A percentile compares a stretch with the other conserved stretches of the same genome.
These are phyloP conservation scores for Talaromyces stipitatus DNA, from an alignment of 495 filamentous ascomycete genomes.

Conservation along the genomic window DNA sequence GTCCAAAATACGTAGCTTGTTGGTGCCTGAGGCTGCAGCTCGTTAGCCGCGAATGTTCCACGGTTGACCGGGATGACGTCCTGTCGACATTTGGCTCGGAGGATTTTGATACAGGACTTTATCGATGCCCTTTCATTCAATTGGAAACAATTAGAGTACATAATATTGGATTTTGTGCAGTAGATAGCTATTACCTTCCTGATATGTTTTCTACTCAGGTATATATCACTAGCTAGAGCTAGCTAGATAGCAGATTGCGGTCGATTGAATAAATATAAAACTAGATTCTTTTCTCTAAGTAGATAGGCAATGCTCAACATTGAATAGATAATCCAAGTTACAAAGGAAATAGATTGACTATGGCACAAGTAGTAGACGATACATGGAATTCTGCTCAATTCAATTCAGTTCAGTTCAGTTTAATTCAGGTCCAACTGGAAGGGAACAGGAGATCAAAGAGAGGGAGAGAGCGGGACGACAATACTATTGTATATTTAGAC, in stretches of 20 bases:
- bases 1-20: neutral
- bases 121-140: no score
- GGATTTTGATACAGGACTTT: no score
- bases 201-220: no score
- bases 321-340: constrained; percentile 17
- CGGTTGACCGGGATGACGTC: neutral
- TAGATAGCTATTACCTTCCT: no score
- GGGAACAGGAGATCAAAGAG: neutral
- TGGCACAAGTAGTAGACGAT: constrained; percentile 41
- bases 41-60: neutral
- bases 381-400: constrained; percentile 32
- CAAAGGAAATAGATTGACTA: constrained; percentile 46
- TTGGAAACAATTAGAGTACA: no score
- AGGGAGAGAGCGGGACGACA: neutral
- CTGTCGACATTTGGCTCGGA: neutral
- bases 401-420: no score
- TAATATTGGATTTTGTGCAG: no score
- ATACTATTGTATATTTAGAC: neutral
- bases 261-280: neutral
- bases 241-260: neutral
- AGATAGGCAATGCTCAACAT: neutral
- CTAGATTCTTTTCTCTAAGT: neutral
- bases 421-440: neutral
- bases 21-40: neutral
- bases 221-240: no score